Percentiles rank a stretch among this genome's conserved stretches.
Evolutionary conservation across 345 rosid genomes (phyloP).

Genomic region (Pistacia vera): DNA sequence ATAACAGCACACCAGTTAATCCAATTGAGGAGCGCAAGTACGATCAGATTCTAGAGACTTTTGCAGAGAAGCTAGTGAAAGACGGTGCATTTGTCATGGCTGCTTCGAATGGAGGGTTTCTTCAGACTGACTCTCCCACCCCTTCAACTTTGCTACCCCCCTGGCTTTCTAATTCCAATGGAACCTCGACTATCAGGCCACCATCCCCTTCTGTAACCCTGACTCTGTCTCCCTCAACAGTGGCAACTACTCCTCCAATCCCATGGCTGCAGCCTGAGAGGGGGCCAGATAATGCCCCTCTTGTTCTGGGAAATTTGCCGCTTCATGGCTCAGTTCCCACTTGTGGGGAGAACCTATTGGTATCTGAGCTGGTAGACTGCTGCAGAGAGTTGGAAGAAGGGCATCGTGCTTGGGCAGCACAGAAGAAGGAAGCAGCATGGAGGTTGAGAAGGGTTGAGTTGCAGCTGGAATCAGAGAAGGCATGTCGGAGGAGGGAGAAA

Average conservation of each 20-base stretch:
- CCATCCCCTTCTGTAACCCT: slow-evolving; percentile 81
- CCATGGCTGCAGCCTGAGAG: slow-evolving; percentile 89
- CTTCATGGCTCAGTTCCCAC: slow-evolving; percentile 43
- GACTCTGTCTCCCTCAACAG: slow-evolving; percentile 77
- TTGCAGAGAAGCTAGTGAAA: slow-evolving; percentile 92
- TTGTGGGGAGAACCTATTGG: slow-evolving; percentile 54
- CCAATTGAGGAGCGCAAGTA: slow-evolving; percentile 89
- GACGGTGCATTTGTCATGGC: slow-evolving; percentile 74
- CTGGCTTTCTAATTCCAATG: slow-evolving; percentile 86
- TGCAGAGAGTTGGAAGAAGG: slow-evolving; percentile 95
- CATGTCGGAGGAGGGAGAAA: slow-evolving; percentile 75
- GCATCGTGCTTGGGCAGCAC: slow-evolving; percentile 74
- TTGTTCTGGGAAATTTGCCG: slow-evolving; percentile 50
- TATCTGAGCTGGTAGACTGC: slow-evolving; percentile 82
- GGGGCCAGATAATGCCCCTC: slow-evolving; percentile 47
- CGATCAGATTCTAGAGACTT: slow-evolving; percentile 86
- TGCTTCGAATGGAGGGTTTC: slow-evolving; percentile 69
- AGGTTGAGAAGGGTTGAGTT: slow-evolving; percentile 86
- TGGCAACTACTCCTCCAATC: slow-evolving; percentile 64
- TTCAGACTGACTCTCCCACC: slow-evolving; percentile 53
- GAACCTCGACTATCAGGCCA: slow-evolving; percentile 50
- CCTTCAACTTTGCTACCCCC: slow-evolving; percentile 68
- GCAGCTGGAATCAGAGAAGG: slow-evolving; percentile 93
- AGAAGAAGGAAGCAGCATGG: slow-evolving; percentile 96
- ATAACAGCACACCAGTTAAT: slow-evolving; percentile 58